Conservation (phyloP, 441 rosid genomes). For the Populus tomentosa region DNA sequence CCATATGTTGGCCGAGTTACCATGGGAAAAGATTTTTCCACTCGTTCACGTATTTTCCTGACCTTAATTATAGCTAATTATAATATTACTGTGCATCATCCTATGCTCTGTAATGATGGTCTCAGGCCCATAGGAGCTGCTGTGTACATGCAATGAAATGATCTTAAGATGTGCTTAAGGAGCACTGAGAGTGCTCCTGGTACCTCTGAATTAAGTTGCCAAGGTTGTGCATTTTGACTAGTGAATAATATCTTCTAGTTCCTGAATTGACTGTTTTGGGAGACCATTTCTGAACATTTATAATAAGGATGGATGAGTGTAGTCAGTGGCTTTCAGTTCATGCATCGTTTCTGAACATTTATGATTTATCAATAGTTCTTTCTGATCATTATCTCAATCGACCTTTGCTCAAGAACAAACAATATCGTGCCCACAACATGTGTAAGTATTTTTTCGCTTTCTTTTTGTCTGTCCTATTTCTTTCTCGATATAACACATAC, state of each 20-base stretch:
- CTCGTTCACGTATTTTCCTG: background rate
- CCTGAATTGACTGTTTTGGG: background rate
- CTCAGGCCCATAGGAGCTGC: conserved; percentile 81
- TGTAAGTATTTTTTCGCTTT: background rate
- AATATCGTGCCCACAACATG: background rate
- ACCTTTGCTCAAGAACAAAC: background rate
- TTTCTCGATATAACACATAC: background rate
- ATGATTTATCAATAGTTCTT: background rate
- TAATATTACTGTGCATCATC: background rate
- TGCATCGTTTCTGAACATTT: background rate
- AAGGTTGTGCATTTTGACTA: conserved; percentile 41
- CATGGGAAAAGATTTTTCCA: background rate
- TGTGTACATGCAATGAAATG: conserved; percentile 53
- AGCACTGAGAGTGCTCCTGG: conserved; percentile 39
- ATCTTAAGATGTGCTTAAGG: conserved; percentile 78
- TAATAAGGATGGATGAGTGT: conserved; percentile 81
- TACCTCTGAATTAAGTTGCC: conserved; percentile 62
- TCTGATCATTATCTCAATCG: background rate
- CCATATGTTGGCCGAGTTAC: background rate
- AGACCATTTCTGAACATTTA: conserved; percentile 46
- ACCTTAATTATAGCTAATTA: background rate
- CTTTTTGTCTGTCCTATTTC: background rate
- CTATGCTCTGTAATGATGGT: conserved; percentile 4
- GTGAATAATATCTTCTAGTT: background rate
- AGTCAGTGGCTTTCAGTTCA: conserved; percentile 53